Conservation (phyloP, 192 early-diverging fungal species). For the Coemansia sp. region DNA sequence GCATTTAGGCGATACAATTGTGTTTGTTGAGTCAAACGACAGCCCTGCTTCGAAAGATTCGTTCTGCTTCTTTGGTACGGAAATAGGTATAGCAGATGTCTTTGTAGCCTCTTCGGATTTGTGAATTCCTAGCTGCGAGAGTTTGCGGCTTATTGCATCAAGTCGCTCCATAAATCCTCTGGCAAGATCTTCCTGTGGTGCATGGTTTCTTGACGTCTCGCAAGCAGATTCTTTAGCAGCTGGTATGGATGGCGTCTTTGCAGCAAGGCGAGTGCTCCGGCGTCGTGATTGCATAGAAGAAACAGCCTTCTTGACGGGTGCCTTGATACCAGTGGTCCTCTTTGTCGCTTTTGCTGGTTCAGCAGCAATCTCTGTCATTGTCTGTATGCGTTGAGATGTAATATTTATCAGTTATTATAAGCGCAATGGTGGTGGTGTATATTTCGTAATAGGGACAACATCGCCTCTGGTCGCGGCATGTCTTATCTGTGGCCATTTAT, state of each 20-base stretch:
- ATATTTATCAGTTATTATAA: neutral
- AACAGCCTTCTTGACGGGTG: slow-evolving; percentile 2
- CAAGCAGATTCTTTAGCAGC: neutral
- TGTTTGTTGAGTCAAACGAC: slow-evolving; percentile 23
- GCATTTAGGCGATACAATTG: neutral
- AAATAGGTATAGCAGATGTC: no score
- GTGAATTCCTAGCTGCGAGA: slow-evolving; percentile 20
- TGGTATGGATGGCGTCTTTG: slow-evolving; percentile 6
- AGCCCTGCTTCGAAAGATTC: neutral
- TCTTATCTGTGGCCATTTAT: neutral
- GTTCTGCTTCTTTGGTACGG: no score
- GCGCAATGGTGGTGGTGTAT: neutral
- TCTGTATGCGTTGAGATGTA: neutral
- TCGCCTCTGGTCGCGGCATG: no score
- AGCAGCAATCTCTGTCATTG: slow-evolving; percentile 1
- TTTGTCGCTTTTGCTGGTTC: neutral
- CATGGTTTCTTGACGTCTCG: neutral
- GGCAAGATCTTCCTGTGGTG: neutral
- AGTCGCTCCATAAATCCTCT: slow-evolving; percentile 14
- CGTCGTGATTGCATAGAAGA: slow-evolving; percentile 13
- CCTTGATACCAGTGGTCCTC: neutral
- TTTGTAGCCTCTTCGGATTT: neutral
- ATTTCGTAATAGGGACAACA: neutral
- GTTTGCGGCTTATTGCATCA: slow-evolving; percentile 21
- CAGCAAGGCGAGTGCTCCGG: slow-evolving; percentile 21